Evolutionary conservation across 2,329 filamentous ascomycete species (phyloP).

Genomic region (Cytospora schulzeri): DNA sequence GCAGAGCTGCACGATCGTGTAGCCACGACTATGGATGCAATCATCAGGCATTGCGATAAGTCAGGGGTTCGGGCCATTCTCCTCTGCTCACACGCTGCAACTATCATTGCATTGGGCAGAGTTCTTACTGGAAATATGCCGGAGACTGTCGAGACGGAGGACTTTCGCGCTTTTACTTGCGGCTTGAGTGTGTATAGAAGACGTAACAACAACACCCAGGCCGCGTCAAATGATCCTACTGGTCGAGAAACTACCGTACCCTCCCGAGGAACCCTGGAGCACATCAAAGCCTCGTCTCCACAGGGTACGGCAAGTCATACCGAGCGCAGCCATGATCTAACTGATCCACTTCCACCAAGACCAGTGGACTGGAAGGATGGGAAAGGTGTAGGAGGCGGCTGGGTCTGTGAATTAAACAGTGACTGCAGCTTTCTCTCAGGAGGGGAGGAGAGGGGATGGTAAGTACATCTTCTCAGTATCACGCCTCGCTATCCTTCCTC

Average conservation of each 20-base stretch:
- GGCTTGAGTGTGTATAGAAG: slow-evolving; percentile 68
- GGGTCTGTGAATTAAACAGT: slow-evolving; percentile 78
- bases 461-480: slow-evolving; percentile 37
- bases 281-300: background rate
- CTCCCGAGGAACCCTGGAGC: background rate
- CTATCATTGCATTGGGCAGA: slow-evolving; percentile 83
- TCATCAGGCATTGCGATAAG: slow-evolving; percentile 74
- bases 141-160: slow-evolving; percentile 68
- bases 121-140: slow-evolving; percentile 80
- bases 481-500: slow-evolving; percentile 3
- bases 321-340: slow-evolving; percentile 30
- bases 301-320: slow-evolving; percentile 27
- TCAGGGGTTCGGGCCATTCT: slow-evolving; percentile 71
- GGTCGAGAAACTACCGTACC: background rate
- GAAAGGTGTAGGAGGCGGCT: slow-evolving; percentile 71
- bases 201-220: background rate
- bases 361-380: slow-evolving; percentile 57
- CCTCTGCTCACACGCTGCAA: slow-evolving; percentile 87
- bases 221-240: background rate
- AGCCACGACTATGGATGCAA: slow-evolving; percentile 66
- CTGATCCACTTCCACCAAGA: slow-evolving; percentile 25
- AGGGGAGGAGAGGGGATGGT: slow-evolving; percentile 91
- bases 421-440: slow-evolving; percentile 80
- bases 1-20: slow-evolving; percentile 78
- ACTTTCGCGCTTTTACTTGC: slow-evolving; percentile 85